phyloP scores from a whole-genome alignment of 345 rosid genomes.

The Leavenworthia alabamica region DNA sequence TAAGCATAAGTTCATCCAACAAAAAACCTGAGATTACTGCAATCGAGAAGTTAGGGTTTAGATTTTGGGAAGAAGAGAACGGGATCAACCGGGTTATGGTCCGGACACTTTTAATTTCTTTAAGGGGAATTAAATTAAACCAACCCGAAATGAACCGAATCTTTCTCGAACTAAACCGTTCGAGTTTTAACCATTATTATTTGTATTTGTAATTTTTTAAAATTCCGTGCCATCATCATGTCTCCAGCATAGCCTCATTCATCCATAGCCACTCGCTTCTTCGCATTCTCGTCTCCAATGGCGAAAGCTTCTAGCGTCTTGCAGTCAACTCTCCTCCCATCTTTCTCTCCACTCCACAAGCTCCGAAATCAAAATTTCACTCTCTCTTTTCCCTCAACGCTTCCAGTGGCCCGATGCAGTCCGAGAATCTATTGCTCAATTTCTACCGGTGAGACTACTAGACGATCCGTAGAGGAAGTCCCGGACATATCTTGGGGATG shows the following conservation, averaged over 20 bases:
- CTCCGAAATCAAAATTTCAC: background rate
- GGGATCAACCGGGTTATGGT: conserved; percentile 2
- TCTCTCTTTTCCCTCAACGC: conserved; percentile 18
- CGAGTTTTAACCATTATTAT: too few relatives aligned
- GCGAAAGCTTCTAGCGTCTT: conserved; percentile 54
- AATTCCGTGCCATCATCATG: background rate
- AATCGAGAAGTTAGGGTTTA: conserved; percentile 19
- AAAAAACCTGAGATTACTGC: conserved; percentile 1
- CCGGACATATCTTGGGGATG: conserved; percentile 62
- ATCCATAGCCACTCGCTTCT: conserved; percentile 16
- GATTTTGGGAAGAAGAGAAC: background rate
- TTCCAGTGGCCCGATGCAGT: conserved; percentile 16
- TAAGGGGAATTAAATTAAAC: background rate
- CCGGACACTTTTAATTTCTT: background rate
- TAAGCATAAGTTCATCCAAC: background rate
- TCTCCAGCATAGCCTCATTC: conserved; percentile 8
- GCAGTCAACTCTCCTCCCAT: conserved; percentile 43
- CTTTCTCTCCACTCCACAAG: conserved; percentile 37
- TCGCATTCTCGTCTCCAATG: conserved; percentile 34
- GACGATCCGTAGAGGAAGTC: conserved; percentile 24
- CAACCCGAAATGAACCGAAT: conserved; percentile 6
- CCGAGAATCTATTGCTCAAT: conserved; percentile 42
- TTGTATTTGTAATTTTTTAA: too few relatives aligned
- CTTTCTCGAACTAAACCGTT: conserved; percentile 1
- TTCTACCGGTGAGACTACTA: conserved; percentile 39